Evolutionary conservation across 768 basidiomycete species (phyloP).

Genomic region (Russula vinacea): DNA sequence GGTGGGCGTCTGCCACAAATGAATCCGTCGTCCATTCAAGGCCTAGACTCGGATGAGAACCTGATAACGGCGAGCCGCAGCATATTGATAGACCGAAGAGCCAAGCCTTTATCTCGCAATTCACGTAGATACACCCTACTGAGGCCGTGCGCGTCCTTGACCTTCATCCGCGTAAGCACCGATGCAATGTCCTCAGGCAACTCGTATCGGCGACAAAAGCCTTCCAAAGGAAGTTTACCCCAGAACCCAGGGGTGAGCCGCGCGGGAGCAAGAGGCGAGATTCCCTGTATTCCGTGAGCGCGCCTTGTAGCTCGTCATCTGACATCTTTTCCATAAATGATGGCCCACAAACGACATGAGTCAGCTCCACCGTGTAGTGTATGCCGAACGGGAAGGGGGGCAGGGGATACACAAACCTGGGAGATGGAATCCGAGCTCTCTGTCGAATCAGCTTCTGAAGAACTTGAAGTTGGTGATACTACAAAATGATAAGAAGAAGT

Average conservation of each 20-base stretch:
- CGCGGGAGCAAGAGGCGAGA: slow-evolving; percentile 22
- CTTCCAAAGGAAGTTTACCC: slow-evolving; percentile 11
- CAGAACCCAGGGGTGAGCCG: slow-evolving; percentile 16
- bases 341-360: not conserved
- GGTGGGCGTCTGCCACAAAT: not conserved
- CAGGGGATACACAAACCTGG: slow-evolving; percentile 11
- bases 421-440: slow-evolving; percentile 17
- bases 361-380: slow-evolving; percentile 1
- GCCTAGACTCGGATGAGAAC: slow-evolving; percentile 22
- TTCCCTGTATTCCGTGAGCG: slow-evolving; percentile 9
- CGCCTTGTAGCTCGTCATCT: slow-evolving; percentile 17
- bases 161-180: slow-evolving; percentile 11
- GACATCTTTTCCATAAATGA: slow-evolving; percentile 14
- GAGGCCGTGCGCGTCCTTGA: slow-evolving; percentile 19
- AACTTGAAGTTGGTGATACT: not conserved
- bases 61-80: slow-evolving; percentile 16
- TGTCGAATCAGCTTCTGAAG: slow-evolving; percentile 14
- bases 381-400: not conserved
- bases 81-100: slow-evolving; percentile 17
- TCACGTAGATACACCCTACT: slow-evolving; percentile 18
- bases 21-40: not conserved
- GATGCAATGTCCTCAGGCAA: slow-evolving; percentile 15
- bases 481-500: not conserved
- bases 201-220: slow-evolving; percentile 20
- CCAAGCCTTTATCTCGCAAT: slow-evolving; percentile 7